Evolutionary conservation across 2,329 filamentous ascomycete species (phyloP).

Genomic region (Aspergillus arachidicola): DNA sequence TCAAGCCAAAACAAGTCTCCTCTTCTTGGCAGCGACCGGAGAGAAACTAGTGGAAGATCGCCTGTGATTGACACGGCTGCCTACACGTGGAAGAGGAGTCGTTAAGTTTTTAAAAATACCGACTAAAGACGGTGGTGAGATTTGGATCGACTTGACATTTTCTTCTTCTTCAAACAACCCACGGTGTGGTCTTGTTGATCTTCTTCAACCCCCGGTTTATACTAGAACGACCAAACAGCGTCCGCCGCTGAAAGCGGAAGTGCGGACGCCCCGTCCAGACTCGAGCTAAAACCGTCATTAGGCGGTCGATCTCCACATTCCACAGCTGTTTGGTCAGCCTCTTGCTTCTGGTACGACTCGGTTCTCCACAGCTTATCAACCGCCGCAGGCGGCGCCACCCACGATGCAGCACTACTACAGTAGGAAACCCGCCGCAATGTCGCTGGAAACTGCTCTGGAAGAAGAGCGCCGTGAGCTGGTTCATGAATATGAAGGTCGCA

Average conservation of each 20-base stretch:
- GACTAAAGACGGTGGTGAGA: not conserved
- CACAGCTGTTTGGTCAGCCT: conserved; percentile 21
- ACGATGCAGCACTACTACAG: conserved; percentile 24
- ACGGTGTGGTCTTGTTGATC: not conserved
- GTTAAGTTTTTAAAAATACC: not conserved
- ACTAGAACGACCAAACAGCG: not conserved
- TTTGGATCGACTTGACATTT: not conserved
- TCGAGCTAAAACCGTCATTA: conserved; percentile 9
- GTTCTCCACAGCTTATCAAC: conserved; percentile 29
- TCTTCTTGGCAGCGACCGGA: conserved; percentile 1
- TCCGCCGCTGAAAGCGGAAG: not conserved
- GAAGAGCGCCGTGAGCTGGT: conserved; percentile 76
- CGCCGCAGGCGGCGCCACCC: conserved; percentile 31
- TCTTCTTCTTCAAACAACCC: not conserved
- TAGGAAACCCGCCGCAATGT: conserved; percentile 56
- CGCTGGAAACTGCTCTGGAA: conserved; percentile 74
- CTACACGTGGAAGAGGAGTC: conserved; percentile 6
- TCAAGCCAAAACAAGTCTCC: conserved; percentile 1
- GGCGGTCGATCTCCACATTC: conserved; percentile 14
- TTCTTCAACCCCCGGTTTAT: not conserved
- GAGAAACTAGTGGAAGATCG: conserved; percentile 7
- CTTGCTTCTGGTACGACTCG: conserved; percentile 2
- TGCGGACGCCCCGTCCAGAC: not conserved
- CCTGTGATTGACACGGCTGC: conserved; percentile 3
- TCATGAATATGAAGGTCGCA: conserved; percentile 63